Base-by-base conservation (phyloP, 768 basidiomycete genomes). In the Lentinus brumalis region DNA sequence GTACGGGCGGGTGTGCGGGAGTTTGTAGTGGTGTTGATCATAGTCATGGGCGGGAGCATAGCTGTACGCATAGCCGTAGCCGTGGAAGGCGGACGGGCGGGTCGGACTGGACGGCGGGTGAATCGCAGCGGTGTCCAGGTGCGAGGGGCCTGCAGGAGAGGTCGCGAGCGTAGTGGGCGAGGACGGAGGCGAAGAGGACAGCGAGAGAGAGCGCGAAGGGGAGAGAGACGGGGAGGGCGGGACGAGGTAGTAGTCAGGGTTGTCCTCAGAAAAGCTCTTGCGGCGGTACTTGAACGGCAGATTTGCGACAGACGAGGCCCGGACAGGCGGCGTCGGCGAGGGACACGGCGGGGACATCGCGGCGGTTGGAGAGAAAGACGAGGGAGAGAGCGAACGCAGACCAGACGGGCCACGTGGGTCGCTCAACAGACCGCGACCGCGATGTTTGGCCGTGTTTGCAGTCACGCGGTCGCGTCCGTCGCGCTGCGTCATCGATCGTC, bases 231-330 rank as follows among this genome's bases (percentile, higher is more conserved):
- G 58, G 26, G 45, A 32, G 15, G 54, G 47, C 35, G 53, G 59
- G 4, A 46, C 18, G 16, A 55, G 47, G 54, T 35, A 21, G 55
- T 57, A 38, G n/a, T 14, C 39, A 26, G 39, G 63, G 18, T 57
- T 56, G 51, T 64, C 63, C 8, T 56, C 53, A 7, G 58, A 59
- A 51, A 60, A 51, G 38, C 63, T 64, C 53, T 67, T 67, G 26
- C 66, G 54, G 39, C 63, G 57, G 47, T 51, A 64, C 54, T 63
- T 66, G 60, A 66, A 60, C 30, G 66, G 65, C 53, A 61, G 26
- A 50, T 42, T 60, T 3, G 64, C 26, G 21, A 56, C 57, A 1
- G 64, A 52, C 29, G 64, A 31, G 11, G 61, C 54, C 41, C 53
- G 53, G 14, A 16, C 44, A 21, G 44, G 44, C 44, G 44, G 32